phyloP scores from a whole-genome alignment of 148 eudicot genomes.

The Heliosperma pusillum region DNA sequence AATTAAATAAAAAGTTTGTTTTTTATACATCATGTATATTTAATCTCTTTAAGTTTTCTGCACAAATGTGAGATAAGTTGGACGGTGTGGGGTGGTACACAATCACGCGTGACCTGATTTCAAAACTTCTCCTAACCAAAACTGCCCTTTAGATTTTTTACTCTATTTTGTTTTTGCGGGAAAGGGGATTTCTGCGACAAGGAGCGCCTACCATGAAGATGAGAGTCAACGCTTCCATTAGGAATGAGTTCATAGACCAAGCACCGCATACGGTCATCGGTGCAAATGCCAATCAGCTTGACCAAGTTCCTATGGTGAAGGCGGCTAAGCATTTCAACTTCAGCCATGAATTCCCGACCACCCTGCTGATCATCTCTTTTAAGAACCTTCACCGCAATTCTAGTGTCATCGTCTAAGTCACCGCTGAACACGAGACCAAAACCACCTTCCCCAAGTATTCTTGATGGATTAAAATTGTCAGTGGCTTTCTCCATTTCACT shows the following conservation, averaged over 20 bases:
- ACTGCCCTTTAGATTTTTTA: too few relatives aligned
- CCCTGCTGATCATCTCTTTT: constrained; percentile 93
- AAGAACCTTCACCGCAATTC: constrained; percentile 80
- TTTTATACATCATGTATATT: not conserved
- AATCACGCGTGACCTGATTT: too few relatives aligned
- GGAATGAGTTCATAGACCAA: constrained; percentile 81
- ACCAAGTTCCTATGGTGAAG: constrained; percentile 94
- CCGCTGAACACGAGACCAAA: constrained; percentile 87
- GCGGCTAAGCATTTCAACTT: constrained; percentile 94
- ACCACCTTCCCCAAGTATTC: constrained; percentile 88
- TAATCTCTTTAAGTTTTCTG: not conserved
- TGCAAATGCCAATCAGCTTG: constrained; percentile 81
- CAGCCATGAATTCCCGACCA: constrained; percentile 87
- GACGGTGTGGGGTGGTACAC: too few relatives aligned
- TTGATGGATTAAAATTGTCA: constrained; percentile 52
- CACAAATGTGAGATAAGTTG: not conserved
- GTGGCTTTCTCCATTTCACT: constrained; percentile 74
- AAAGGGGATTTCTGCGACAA: not conserved
- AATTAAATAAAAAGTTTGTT: not conserved
- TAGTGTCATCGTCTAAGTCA: constrained; percentile 65
- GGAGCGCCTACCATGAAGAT: constrained; percentile 65
- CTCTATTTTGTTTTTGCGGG: not conserved
- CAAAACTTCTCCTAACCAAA: too few relatives aligned
- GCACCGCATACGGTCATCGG: constrained; percentile 66
- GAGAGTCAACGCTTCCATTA: constrained; percentile 92